phyloP scores from a whole-genome alignment of 2,329 filamentous ascomycete species.

The Fusarium chlamydosporum region DNA sequence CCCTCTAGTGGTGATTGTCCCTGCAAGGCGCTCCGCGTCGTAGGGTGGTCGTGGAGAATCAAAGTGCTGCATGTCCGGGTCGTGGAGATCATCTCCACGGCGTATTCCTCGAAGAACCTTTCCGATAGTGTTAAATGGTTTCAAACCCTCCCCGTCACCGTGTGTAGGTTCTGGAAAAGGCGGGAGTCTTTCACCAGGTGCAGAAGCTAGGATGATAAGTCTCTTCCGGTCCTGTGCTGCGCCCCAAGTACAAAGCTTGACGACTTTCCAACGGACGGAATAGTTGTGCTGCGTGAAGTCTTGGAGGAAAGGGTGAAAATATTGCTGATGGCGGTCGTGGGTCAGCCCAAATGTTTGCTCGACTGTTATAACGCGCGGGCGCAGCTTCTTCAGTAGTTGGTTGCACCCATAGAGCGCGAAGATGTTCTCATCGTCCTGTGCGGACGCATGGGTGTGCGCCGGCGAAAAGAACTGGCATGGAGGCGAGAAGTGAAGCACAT shows the following conservation, averaged over 20 bases:
- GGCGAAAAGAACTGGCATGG: conserved; percentile 84
- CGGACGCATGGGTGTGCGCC: conserved; percentile 77
- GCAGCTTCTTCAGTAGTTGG: conserved; percentile 68
- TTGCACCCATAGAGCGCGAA: conserved; percentile 69
- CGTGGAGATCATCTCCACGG: conserved; percentile 58
- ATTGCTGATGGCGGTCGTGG: conserved; percentile 64
- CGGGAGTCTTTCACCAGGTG: conserved; percentile 79
- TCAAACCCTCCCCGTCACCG: conserved; percentile 55
- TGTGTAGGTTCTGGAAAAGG: conserved; percentile 75
- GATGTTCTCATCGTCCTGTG: conserved; percentile 78
- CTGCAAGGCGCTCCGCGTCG: conserved; percentile 63
- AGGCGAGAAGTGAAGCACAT: conserved; percentile 81
- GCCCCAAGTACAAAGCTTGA: conserved; percentile 67
- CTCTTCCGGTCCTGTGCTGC: conserved; percentile 65
- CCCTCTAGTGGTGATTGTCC: conserved; percentile 76
- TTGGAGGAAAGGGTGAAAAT: conserved; percentile 72
- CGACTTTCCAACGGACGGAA: conserved; percentile 76
- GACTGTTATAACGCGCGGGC: conserved; percentile 79
- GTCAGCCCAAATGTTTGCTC: conserved; percentile 83
- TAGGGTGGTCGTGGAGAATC: conserved; percentile 57
- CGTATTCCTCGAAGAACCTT: conserved; percentile 58
- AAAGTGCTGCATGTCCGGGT: conserved; percentile 52
- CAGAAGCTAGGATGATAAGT: conserved; percentile 70
- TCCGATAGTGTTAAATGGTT: conserved; percentile 61
- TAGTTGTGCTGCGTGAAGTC: conserved; percentile 76